Base-by-base conservation (phyloP, 306 rosid genomes). In the Biancaea sappan region DNA sequence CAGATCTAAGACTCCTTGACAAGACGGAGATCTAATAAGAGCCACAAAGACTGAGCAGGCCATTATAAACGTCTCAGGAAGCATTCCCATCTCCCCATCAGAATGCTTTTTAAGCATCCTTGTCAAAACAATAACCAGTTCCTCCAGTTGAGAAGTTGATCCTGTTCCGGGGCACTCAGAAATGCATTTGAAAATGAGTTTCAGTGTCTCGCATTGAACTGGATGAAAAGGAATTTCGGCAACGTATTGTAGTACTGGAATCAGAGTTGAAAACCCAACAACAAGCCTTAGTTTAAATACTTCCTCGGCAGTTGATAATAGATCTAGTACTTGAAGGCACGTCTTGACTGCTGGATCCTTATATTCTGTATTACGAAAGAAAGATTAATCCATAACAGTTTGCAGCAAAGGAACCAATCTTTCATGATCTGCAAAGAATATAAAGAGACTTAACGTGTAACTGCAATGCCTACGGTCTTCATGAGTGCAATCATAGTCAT, bases 171-270 rank as follows among this genome's bases (percentile, higher is more conserved):
- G 98, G 63, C 86, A 94, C 75, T 85, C 91, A 71, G 96, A 88
- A 81, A 91, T 70, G 77, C 96, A 91, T 70, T 79, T 83, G 82
- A 69, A 79, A 73, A 92, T 84, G 72, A 92, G 96, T 78, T 85
- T 84, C 67, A 90, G 84, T 14, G 97, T 91, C 82, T 82, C 88
- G 21, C 72, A 73, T 65, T 94, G 97, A 83, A 57, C 97, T 15
- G 96, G 95, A 75, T 94, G 97, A 73, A 91, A 86, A 61, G 97
- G 99, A 81, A 92, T 82, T 68, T 87, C 96, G 62, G 97, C 90
- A 52, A 94, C 88, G 15, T 94, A 81, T 51, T 79, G 78, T 38
- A 94, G 73, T 69, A 85, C 91, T 59, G 95, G 94, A 83, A 94
- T 83, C 82, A 94, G 85, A 80, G 96, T 84, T 65, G 94, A 81